These are phyloP conservation scores for Chrysoporthe cubensis DNA, from an alignment of 2,329 filamentous ascomycete species.

Conservation along the genomic window DNA sequence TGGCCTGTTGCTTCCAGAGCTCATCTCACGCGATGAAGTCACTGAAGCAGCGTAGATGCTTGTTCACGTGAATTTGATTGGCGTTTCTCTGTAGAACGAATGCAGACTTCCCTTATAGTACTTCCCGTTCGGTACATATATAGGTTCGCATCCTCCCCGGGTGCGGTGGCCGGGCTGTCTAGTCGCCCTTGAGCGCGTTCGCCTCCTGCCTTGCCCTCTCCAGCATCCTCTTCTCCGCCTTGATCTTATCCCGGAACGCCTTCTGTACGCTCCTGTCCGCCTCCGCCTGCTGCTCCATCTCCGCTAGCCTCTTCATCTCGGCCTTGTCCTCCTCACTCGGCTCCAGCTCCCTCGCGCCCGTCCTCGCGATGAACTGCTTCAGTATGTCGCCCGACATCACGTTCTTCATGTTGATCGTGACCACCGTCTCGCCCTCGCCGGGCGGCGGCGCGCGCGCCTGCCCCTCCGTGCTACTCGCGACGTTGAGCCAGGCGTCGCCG, in stretches of 20 bases:
- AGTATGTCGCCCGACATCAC: conserved; percentile 66
- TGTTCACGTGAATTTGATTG: background rate
- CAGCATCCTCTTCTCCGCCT: conserved; percentile 64
- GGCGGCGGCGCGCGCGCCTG: conserved; percentile 54
- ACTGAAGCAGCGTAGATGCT: background rate
- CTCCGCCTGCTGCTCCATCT: conserved; percentile 53
- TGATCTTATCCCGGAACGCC: conserved; percentile 59
- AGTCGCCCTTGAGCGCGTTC: conserved; percentile 45
- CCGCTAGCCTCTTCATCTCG: conserved; percentile 61
- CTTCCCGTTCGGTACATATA: background rate
- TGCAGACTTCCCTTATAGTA: background rate
- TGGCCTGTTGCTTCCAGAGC: background rate
- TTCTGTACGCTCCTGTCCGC: conserved; percentile 58
- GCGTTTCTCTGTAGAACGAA: background rate
- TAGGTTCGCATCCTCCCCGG: background rate
- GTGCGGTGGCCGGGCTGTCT: background rate
- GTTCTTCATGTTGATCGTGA: conserved; percentile 67
- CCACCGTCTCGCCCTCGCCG: conserved; percentile 51
- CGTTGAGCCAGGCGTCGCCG: conserved; percentile 25
- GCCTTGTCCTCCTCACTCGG: conserved; percentile 63
- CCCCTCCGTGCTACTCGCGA: conserved; percentile 47
- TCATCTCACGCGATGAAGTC: background rate
- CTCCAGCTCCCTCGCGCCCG: conserved; percentile 60
- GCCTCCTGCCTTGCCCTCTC: conserved; percentile 57
- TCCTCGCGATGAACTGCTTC: conserved; percentile 63